Conservation (phyloP, 2,329 filamentous ascomycete species). For the Biscogniauxia marginata region DNA sequence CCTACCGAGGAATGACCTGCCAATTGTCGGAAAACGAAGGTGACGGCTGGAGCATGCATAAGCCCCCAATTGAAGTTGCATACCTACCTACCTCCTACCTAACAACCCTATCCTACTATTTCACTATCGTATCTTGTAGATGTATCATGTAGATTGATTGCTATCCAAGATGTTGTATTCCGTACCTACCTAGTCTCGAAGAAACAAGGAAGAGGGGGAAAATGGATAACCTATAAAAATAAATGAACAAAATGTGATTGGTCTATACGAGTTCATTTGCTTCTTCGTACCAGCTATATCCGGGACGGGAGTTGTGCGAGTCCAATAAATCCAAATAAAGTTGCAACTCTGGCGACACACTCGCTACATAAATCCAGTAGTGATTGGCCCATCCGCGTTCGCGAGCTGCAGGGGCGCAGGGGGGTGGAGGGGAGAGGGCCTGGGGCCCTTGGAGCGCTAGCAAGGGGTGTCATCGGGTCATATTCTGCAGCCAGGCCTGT, state of each 20-base stretch:
- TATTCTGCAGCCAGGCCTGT: conserved; percentile 2
- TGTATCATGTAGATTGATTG: too few relatives aligned
- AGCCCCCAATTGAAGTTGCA: too few relatives aligned
- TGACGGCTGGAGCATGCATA: background rate
- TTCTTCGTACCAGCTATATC: background rate
- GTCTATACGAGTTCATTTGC: background rate
- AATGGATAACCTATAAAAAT: background rate
- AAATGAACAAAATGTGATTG: background rate
- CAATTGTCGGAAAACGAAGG: too few relatives aligned
- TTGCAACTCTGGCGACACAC: background rate
- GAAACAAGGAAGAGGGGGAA: too few relatives aligned
- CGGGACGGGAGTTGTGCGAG: background rate
- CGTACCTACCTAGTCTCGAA: too few relatives aligned
- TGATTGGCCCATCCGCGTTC: background rate
- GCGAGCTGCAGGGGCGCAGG: background rate
- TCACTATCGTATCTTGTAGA: too few relatives aligned
- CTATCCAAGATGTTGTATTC: too few relatives aligned
- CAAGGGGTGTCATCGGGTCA: background rate
- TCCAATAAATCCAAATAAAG: background rate
- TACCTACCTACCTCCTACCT: too few relatives aligned
- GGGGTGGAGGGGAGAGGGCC: background rate
- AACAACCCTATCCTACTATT: too few relatives aligned
- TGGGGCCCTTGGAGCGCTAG: background rate
- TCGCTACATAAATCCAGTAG: background rate
- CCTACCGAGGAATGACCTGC: too few relatives aligned